Base-by-base conservation (phyloP, 2,329 filamentous ascomycete species). In the Tothia fuscella region DNA sequence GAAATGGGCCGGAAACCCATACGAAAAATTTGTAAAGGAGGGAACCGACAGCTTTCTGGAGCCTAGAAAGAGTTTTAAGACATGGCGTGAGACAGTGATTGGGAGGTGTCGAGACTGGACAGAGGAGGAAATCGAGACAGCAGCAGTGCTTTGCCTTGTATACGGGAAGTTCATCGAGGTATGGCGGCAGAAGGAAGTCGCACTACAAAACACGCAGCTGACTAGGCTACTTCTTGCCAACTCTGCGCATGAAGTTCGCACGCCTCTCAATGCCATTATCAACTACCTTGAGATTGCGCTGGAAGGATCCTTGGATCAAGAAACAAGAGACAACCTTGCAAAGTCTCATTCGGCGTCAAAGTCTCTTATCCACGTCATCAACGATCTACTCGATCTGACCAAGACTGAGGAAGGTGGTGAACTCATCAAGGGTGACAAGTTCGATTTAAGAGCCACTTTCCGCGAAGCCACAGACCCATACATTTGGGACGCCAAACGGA, bases 101-200 rank as follows among this genome's bases (percentile, higher is more conserved):
- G 85, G 84, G 4, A 87, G 82, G 59, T 88, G 82, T 50, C 76
- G 82, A 17, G 86, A 93, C 50, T 94, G 87, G 87, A 80, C 78
- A 0, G 85, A 91, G 53, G 82, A 93, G 47, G 84, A 94, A 54
- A 72, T 93, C 3, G 87, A 94, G 59, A 93, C 85, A 0, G 86
- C 87, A 0, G 84, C 86, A 1, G 83, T 93, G 0, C 66, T 94
- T 3, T 93, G 86, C 53, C 64, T 93, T 6, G 84, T 94, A 1
- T 94, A 94, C 48, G 84, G 82, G 56, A 80, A 76, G 56, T 94
- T 94, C 56, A 93, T 93, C 51, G 83, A 93, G 53, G 86, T 93
- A 2, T 93, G 87, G 87, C 71, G 85, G 43, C 84, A 93, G 55
- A 93, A 93, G 50, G 87, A 94, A 57, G 80, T 79, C 2, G 83